These are phyloP conservation scores for Gastroboletus turbinatus DNA, from an alignment of 1,284 basidiomycete species.

Conservation along the genomic window DNA sequence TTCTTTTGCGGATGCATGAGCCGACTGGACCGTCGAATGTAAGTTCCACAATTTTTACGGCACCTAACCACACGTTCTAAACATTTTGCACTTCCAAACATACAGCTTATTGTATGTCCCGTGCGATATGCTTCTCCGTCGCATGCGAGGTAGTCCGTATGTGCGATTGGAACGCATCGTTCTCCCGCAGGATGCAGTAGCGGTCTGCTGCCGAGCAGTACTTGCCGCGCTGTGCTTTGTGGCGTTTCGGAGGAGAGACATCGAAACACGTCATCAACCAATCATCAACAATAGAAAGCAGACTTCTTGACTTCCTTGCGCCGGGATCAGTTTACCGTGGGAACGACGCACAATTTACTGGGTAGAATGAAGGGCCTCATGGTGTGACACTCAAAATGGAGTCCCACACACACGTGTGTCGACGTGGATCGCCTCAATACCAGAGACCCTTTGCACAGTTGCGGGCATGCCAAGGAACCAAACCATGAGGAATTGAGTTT, in stretches of 20 bases:
- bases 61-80: conserved; percentile 7
- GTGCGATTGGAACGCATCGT: not conserved
- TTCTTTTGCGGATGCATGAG: conserved; percentile 16
- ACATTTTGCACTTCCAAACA: not conserved
- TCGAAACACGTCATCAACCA: conserved; percentile 10
- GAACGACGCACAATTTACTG: conserved; percentile 10
- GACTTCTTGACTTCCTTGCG: conserved; percentile 24
- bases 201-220: not conserved
- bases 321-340: conserved; percentile 18
- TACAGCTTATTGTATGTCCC: not conserved
- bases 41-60: conserved; percentile 19
- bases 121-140: not conserved
- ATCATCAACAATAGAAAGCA: conserved; percentile 18
- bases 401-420: conserved; percentile 13
- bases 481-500: not conserved
- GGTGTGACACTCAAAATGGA: conserved; percentile 13
- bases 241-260: conserved; percentile 16
- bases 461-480: not conserved
- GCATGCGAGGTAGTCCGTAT: not conserved
- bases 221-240: conserved; percentile 25
- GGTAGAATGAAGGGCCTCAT: conserved; percentile 13
- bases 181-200: no score
- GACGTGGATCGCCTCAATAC: not conserved
- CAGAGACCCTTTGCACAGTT: not conserved
- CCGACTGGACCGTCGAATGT: not conserved